Conservation (phyloP, 2,329 filamentous ascomycete species). For the Fusarium domesticum region DNA sequence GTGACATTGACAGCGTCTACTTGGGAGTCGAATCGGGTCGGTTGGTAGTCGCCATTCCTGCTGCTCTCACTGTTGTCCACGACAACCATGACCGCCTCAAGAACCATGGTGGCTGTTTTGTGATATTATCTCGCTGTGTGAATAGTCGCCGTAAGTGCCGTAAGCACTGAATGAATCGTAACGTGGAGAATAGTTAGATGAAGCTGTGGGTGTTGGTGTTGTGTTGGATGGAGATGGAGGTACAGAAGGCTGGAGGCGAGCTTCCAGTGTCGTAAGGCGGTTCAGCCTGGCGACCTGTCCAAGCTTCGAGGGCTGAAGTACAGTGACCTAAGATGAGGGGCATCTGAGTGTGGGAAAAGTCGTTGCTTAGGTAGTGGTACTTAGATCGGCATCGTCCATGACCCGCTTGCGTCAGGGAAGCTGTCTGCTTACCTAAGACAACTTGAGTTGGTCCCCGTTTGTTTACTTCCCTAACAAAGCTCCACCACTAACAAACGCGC, state of each 20-base stretch:
- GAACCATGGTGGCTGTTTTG: constrained; percentile 72
- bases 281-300: constrained; percentile 42
- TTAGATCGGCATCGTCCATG: background rate
- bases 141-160: constrained; percentile 1
- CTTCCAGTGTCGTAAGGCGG: constrained; percentile 42
- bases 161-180: constrained; percentile 1
- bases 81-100: constrained; percentile 99
- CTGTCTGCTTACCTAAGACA: constrained; percentile 27
- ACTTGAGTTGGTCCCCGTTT: constrained; percentile 17
- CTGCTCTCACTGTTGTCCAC: constrained; percentile 99
- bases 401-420: constrained; percentile 24
- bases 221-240: constrained; percentile 22
- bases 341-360: background rate
- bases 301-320: constrained; percentile 25
- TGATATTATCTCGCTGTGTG: constrained; percentile 7
- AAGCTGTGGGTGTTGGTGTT: constrained; percentile 14
- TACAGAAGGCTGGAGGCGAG: constrained; percentile 27
- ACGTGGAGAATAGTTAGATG: background rate
- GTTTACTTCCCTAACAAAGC: constrained; percentile 27
- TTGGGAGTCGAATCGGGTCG: constrained; percentile 94
- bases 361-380: constrained; percentile 17
- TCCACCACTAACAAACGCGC: constrained; percentile 25
- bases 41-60: constrained; percentile 89
- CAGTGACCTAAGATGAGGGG: constrained; percentile 13
- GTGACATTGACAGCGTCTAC: constrained; percentile 91